These are phyloP conservation scores for Rhizoclosmatium sp. DNA, from an alignment of 192 early-diverging fungal species.

Conservation along the genomic window DNA sequence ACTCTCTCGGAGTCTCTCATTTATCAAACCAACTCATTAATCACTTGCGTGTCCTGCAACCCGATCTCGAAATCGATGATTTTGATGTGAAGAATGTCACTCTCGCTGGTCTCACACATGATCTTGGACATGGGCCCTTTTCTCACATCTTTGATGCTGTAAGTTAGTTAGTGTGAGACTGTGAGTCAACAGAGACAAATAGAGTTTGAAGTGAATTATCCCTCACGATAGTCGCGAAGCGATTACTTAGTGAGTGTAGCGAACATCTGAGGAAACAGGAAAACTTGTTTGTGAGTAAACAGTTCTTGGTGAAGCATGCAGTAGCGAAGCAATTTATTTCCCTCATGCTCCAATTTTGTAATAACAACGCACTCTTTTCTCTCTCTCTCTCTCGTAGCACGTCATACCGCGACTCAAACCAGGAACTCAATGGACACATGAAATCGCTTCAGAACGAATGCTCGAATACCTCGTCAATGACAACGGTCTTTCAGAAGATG, in stretches of 20 bases:
- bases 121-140: slow-evolving; percentile 96
- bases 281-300: too few relatives aligned
- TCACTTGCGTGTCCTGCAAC: slow-evolving; percentile 75
- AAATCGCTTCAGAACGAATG: slow-evolving; percentile 83
- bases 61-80: slow-evolving; percentile 77
- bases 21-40: slow-evolving; percentile 79
- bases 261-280: too few relatives aligned
- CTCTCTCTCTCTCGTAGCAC: slow-evolving; percentile 15
- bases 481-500: slow-evolving; percentile 73
- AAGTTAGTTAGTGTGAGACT: background rate
- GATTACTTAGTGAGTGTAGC: too few relatives aligned
- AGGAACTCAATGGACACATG: slow-evolving; percentile 54
- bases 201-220: too few relatives aligned
- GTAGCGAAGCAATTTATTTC: too few relatives aligned
- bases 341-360: too few relatives aligned
- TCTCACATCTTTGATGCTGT: slow-evolving; percentile 93
- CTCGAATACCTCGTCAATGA: slow-evolving; percentile 80
- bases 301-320: too few relatives aligned
- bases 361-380: background rate
- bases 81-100: slow-evolving; percentile 86
- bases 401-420: slow-evolving; percentile 75
- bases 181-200: too few relatives aligned
- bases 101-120: slow-evolving; percentile 93
- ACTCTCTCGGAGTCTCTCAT: slow-evolving; percentile 87
- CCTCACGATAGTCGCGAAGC: too few relatives aligned